Evolutionary conservation across 2,329 filamentous ascomycete species (phyloP), one percentile per base, ranked within the genome.

Genomic region (Pyrenophora tritici-repentis): DNA sequence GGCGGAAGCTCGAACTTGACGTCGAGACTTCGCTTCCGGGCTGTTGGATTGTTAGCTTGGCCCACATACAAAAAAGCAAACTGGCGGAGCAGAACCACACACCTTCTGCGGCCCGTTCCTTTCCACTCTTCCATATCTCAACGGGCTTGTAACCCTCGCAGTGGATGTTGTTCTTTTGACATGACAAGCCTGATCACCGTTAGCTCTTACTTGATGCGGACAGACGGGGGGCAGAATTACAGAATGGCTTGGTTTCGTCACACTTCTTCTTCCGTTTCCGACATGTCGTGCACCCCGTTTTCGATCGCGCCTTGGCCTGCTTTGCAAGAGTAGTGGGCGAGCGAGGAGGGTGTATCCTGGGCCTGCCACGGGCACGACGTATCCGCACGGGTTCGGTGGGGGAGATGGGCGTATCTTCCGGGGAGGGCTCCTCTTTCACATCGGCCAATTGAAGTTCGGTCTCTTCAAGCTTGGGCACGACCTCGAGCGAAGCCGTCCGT

Each of bases 71-170:
- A 29, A 51, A 40, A 29, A 51, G 32, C 12, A 24, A 20, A 13
- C 18, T 1, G 16, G 33, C 3, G 4, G 16, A 17, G 37, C 38
- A 5, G 16, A 9, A 17, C 20, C 4, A 39, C 62, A 31, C 32
- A 82, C 80, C 77, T 72, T 90, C 86, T 76, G 88, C 86, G 29
- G 84, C 81, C 67, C 81, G 87, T 72, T 93, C 88, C 69, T 85
- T 90, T 22, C 91, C 90, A 67, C 90, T 92, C 72, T 87, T 90
- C 91, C 91, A 96, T 44, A 91, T 83, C 51, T 90, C 88, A 70
- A 91, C 91, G 55, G 90, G 88, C 42, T 90, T 89, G 68, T 96
- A 96, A 10, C 91, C 91, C 74, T 96, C 91, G 69, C 91, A 96
- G 10, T 92, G 85, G 10, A 96, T 90, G 7, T 91, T 90, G 71